phyloP scores from a whole-genome alignment of 805 yeast species.

The Nakazawaea sp. region DNA sequence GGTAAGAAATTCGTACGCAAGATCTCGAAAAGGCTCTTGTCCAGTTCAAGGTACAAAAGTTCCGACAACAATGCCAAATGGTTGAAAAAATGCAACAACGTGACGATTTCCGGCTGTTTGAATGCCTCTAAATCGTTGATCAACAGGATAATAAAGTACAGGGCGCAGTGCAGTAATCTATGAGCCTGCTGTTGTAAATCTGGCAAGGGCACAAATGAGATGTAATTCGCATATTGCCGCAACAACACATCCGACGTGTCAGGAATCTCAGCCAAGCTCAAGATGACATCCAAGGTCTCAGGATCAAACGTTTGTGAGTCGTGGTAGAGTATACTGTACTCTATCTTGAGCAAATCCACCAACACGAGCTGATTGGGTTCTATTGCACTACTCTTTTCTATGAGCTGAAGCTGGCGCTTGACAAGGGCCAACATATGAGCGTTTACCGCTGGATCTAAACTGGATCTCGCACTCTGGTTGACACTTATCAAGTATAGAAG shows the following conservation, averaged over 20 bases:
- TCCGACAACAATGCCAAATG: conserved; percentile 4
- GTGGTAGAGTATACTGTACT: conserved; percentile 4
- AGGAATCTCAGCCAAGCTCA: not conserved
- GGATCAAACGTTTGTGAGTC: not conserved
- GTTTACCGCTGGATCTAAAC: not conserved
- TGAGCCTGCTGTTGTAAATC: not conserved
- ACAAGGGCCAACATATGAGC: not conserved
- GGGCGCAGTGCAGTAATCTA: not conserved
- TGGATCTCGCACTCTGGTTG: conserved; percentile 1
- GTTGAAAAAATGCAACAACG: conserved; percentile 8
- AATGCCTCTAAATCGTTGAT: not conserved
- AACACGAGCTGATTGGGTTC: conserved; percentile 1
- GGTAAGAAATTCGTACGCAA: conserved; percentile 2
- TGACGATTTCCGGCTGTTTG: not conserved
- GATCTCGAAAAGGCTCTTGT: not conserved
- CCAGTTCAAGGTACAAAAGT: not conserved
- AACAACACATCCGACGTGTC: not conserved
- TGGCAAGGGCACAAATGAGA: conserved; percentile 7
- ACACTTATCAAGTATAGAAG: conserved; percentile 6
- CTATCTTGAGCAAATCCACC: conserved; percentile 5
- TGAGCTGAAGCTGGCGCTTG: not conserved
- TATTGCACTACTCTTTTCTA: not conserved
- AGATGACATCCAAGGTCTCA: not conserved
- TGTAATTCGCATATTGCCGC: conserved; percentile 5
- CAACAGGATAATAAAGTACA: not conserved